Evolutionary conservation across 192 early-diverging fungal genomes (phyloP).

Genomic region (Fimicolochytrium jonesii): DNA sequence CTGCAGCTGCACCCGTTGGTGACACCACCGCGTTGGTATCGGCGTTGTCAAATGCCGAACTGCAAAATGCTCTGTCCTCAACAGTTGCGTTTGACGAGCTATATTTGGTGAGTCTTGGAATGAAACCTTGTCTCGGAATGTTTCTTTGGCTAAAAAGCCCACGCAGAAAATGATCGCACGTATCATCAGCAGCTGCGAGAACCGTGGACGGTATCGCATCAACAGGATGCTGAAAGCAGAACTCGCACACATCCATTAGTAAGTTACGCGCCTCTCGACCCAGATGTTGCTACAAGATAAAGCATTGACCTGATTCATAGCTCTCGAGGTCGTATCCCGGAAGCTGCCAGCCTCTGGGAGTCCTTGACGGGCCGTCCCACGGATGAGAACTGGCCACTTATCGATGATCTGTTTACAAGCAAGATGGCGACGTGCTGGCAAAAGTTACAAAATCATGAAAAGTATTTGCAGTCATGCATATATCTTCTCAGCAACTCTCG

Average conservation of each 20-base stretch:
- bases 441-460: slow-evolving; percentile 27
- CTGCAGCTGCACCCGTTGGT: background rate
- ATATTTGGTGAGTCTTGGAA: slow-evolving; percentile 55
- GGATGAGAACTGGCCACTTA: slow-evolving; percentile 57
- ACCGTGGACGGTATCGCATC: slow-evolving; percentile 55
- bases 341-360: slow-evolving; percentile 61
- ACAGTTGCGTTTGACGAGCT: slow-evolving; percentile 66
- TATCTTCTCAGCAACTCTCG: background rate
- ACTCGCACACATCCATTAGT: slow-evolving; percentile 75
- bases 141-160: background rate
- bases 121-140: background rate
- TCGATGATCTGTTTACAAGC: slow-evolving; percentile 63
- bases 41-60: slow-evolving; percentile 48
- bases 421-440: slow-evolving; percentile 64
- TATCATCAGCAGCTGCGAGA: slow-evolving; percentile 69
- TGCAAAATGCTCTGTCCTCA: slow-evolving; percentile 54
- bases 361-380: slow-evolving; percentile 54
- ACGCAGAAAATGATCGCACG: slow-evolving; percentile 55
- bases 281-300: background rate
- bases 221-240: slow-evolving; percentile 65
- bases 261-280: slow-evolving; percentile 26
- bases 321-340: slow-evolving; percentile 57
- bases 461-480: slow-evolving; percentile 13
- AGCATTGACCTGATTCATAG: slow-evolving; percentile 17
- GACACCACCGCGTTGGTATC: background rate